These are phyloP conservation scores for Entelexis paramagnoliae DNA, from an alignment of 1,139 yeast genomes.

Conservation along the genomic window DNA sequence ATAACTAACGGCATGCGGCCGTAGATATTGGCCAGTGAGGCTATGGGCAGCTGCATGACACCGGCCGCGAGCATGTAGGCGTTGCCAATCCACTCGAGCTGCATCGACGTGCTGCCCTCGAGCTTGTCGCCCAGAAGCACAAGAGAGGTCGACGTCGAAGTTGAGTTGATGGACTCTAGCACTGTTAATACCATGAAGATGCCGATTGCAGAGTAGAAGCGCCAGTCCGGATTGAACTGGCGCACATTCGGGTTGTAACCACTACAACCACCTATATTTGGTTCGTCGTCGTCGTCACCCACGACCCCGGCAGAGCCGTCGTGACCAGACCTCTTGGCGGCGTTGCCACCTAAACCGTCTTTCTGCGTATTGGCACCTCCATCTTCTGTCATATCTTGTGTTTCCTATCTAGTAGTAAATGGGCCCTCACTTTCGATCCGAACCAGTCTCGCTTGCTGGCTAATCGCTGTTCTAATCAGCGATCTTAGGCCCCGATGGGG, in stretches of 20 bases:
- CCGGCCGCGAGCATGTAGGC: conserved; percentile 27
- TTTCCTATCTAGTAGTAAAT: not conserved
- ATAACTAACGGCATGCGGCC: conserved; percentile 25
- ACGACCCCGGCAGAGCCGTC: not conserved
- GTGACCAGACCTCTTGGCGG: not conserved
- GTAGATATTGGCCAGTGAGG: conserved; percentile 27
- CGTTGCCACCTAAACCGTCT: conserved; percentile 5
- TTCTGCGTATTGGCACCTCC: conserved; percentile 2
- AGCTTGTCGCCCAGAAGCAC: conserved; percentile 23
- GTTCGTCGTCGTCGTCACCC: conserved; percentile 16
- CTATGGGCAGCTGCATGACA: conserved; percentile 27
- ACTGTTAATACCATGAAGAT: conserved; percentile 22
- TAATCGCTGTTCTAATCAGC: not conserved
- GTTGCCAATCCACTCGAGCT: conserved; percentile 29
- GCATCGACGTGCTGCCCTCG: conserved; percentile 24
- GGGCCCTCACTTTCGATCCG: not conserved
- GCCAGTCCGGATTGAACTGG: conserved; percentile 11
- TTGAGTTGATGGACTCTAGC: conserved; percentile 26
- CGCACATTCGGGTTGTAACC: not conserved
- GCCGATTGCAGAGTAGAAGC: conserved; percentile 8
- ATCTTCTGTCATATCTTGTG: conserved; percentile 10
- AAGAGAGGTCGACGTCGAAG: conserved; percentile 25
- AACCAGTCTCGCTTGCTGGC: not conserved
- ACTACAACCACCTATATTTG: conserved; percentile 12
- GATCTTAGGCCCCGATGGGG: not conserved